A percentile compares a stretch with the other conserved stretches of the same genome.
Conservation (phyloP, 2,329 filamentous ascomycete species). For the Penicillium sp. region DNA sequence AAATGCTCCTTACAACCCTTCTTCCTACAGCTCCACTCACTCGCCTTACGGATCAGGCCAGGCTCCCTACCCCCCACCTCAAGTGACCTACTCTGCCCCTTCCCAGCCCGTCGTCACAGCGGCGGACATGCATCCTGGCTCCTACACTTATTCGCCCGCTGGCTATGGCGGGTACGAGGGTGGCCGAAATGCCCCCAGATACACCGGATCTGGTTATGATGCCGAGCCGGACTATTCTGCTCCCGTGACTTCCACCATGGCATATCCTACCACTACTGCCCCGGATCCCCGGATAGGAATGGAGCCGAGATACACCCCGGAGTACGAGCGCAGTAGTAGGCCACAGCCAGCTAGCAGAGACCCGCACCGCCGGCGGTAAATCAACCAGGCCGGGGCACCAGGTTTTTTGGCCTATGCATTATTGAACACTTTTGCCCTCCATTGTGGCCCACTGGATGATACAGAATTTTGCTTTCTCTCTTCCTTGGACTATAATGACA, state of each 20-base stretch:
- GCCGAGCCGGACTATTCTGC: constrained; percentile 37
- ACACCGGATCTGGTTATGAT: constrained; percentile 40
- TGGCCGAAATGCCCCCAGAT: constrained; percentile 39
- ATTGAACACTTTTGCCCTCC: constrained; percentile 8
- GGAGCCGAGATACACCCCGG: constrained; percentile 42
- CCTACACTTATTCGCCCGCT: constrained; percentile 36
- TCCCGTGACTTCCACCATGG: constrained; percentile 37
- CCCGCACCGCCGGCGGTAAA: constrained; percentile 37
- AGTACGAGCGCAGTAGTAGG: constrained; percentile 39
- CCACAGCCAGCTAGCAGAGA: constrained; percentile 37
- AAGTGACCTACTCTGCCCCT: constrained; percentile 31
- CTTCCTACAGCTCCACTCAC: constrained; percentile 32
- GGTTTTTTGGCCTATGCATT: constrained; percentile 8
- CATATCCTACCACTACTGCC: constrained; percentile 38
- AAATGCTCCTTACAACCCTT: constrained; percentile 31
- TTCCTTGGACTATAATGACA: constrained; percentile 11
- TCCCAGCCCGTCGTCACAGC: constrained; percentile 36
- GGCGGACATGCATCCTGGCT: constrained; percentile 34
- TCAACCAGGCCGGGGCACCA: constrained; percentile 12
- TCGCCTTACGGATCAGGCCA: constrained; percentile 34
- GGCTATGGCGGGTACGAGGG: constrained; percentile 33
- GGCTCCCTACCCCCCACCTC: constrained; percentile 33
- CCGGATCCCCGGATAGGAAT: constrained; percentile 41
- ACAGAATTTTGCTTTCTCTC: constrained; percentile 2
- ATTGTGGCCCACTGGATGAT: constrained; percentile 13